phyloP scores from a whole-genome alignment of 352 stramenopile species.

The Pseudoperonospora humuli region DNA sequence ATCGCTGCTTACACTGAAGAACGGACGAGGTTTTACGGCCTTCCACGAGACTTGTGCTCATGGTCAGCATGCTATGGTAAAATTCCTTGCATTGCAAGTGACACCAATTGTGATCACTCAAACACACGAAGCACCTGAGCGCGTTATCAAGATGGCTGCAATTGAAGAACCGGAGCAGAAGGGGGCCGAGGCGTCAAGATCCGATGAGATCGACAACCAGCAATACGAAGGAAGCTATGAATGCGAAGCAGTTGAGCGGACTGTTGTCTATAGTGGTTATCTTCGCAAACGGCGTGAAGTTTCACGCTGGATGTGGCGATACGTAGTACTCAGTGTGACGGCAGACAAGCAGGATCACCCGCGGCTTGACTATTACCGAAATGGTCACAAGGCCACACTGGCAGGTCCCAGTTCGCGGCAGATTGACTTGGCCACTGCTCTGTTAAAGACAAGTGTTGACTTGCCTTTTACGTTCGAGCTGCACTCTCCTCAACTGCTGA shows the following conservation, averaged over 20 bases:
- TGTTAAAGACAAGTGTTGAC: conserved; percentile 78
- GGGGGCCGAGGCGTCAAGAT: background rate
- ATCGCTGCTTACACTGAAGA: no score
- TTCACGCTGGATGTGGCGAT: conserved; percentile 76
- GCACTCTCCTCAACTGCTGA: conserved; percentile 81
- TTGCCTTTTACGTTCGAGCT: conserved; percentile 84
- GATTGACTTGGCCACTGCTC: conserved; percentile 51
- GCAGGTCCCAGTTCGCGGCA: conserved; percentile 32
- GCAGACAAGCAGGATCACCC: conserved; percentile 24
- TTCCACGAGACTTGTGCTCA: no score
- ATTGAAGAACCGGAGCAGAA: conserved; percentile 8
- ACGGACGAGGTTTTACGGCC: no score
- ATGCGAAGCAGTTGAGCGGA: background rate
- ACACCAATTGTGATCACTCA: no score
- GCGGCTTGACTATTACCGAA: conserved; percentile 62
- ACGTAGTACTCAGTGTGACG: conserved; percentile 46
- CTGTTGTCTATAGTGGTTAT: conserved; percentile 42
- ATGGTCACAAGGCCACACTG: conserved; percentile 39
- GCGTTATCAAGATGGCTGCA: no score
- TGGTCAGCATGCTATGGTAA: no score
- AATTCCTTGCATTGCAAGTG: no score
- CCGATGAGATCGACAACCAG: conserved; percentile 4
- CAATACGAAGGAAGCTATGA: conserved; percentile 5
- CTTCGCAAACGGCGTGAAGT: conserved; percentile 73
- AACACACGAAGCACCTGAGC: no score